These are phyloP conservation scores for Quercus mongolica DNA, from an alignment of 306 rosid species.

Conservation along the genomic window DNA sequence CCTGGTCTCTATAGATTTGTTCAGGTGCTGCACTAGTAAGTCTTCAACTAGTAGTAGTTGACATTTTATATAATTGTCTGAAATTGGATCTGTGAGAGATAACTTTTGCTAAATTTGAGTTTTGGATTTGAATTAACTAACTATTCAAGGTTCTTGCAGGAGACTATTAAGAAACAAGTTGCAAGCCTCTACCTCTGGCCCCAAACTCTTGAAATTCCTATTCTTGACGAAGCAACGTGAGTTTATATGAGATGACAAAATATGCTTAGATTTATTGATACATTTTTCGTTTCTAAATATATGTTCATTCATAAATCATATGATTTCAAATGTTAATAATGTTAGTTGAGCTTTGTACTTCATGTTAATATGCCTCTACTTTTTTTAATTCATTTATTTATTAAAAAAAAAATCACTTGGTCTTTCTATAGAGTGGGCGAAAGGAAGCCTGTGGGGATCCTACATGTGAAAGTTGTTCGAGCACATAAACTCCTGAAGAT, in stretches of 20 bases:
- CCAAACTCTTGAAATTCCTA: conserved; percentile 62
- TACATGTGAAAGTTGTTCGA: conserved; percentile 84
- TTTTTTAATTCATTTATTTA: background rate
- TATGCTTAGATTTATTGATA: background rate
- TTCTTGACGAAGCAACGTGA: conserved; percentile 75
- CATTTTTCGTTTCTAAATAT: background rate
- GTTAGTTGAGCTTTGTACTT: background rate
- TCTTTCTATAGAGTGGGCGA: conserved; percentile 43
- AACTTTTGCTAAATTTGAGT: background rate
- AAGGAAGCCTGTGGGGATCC: conserved; percentile 89
- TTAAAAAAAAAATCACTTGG: background rate
- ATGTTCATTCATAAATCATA: background rate
- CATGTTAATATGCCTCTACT: background rate
- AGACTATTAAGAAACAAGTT: conserved; percentile 67
- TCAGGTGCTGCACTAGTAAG: conserved; percentile 69
- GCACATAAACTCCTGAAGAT: conserved; percentile 73
- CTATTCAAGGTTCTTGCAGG: conserved; percentile 42
- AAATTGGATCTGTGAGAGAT: conserved; percentile 7
- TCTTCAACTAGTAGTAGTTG: conserved; percentile 17
- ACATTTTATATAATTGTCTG: background rate
- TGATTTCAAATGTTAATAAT: background rate
- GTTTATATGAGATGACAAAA: conserved; percentile 23
- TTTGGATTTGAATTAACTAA: conserved; percentile 14
- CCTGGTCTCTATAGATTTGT: conserved; percentile 77
- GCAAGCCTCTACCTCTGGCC: conserved; percentile 91